Evolutionary conservation across 2,329 filamentous ascomycete genomes (phyloP).

Genomic region (Monosporascus cannonballus): DNA sequence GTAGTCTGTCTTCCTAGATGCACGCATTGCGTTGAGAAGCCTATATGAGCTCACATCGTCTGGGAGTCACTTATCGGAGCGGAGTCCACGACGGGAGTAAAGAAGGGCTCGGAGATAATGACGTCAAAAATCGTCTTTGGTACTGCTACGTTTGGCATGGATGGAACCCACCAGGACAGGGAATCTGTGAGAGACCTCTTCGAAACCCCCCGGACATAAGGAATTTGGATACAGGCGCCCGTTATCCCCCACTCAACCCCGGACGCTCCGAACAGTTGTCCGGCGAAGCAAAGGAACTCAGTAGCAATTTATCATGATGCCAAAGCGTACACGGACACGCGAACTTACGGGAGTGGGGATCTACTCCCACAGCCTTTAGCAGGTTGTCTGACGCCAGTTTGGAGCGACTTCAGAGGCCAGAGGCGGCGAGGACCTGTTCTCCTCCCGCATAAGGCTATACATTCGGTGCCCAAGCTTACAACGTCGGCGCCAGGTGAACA

Average conservation of each 20-base stretch:
- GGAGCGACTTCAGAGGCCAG: conserved; percentile 12
- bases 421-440: conserved; percentile 4
- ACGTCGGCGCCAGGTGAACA: conserved; percentile 21
- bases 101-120: conserved; percentile 7
- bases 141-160: conserved; percentile 21
- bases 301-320: conserved; percentile 27
- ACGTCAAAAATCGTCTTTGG: conserved; percentile 23
- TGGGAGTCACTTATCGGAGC: too few species aligned
- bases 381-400: conserved; percentile 24
- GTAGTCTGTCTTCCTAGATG: too few species aligned
- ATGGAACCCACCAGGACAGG: conserved; percentile 15
- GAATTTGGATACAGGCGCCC: conserved; percentile 21
- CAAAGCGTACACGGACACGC: conserved; percentile 26
- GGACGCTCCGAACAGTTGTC: conserved; percentile 27
- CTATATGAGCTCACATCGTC: too few species aligned
- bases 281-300: conserved; percentile 18
- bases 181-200: conserved; percentile 13
- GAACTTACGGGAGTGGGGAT: conserved; percentile 24
- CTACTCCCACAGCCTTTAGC: conserved; percentile 17
- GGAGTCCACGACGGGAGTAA: too few species aligned
- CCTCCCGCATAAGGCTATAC: not conserved
- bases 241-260: conserved; percentile 26
- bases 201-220: conserved; percentile 11
- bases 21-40: too few species aligned
- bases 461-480: not conserved